Evolutionary conservation across 78 protist genomes (phyloP).

Genomic region (Ministeria vibrans): DNA sequence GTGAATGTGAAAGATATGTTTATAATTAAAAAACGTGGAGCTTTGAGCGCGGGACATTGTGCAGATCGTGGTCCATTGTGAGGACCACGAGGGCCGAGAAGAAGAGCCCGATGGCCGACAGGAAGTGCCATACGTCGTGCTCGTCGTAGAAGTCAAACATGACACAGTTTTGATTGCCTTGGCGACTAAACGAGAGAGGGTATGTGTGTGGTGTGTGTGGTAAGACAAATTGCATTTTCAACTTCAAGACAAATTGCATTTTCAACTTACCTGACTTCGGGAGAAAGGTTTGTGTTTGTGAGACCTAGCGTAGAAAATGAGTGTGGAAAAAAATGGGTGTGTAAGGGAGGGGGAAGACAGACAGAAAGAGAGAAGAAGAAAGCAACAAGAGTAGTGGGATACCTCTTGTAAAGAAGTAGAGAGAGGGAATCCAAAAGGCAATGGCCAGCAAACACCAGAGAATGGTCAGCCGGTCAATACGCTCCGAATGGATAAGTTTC

Average conservation of each 20-base stretch:
- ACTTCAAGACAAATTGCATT: no score
- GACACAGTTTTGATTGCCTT: neutral
- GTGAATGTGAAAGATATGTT: no score
- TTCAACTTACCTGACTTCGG: no score
- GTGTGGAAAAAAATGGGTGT: no score
- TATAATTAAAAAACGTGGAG: neutral
- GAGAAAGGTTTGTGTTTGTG: no score
- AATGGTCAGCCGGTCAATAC: neutral
- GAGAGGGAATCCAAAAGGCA: neutral
- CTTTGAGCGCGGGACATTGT: neutral
- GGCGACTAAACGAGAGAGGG: neutral
- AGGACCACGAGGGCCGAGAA: neutral
- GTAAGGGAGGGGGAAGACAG: no score
- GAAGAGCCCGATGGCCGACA: slow-evolving; percentile 9
- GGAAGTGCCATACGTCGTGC: slow-evolving; percentile 23
- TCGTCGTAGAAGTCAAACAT: slow-evolving; percentile 2
- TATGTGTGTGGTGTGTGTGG: neutral
- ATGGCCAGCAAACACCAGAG: neutral
- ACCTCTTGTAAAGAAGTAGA: neutral
- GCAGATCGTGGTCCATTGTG: neutral
- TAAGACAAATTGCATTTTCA: no score
- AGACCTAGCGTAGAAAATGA: no score
- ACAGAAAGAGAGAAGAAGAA: no score
- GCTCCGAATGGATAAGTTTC: neutral
- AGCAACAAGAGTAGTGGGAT: neutral